Base-by-base conservation (phyloP, 495 filamentous ascomycete species). In the Hypomontagnella monticulosa region DNA sequence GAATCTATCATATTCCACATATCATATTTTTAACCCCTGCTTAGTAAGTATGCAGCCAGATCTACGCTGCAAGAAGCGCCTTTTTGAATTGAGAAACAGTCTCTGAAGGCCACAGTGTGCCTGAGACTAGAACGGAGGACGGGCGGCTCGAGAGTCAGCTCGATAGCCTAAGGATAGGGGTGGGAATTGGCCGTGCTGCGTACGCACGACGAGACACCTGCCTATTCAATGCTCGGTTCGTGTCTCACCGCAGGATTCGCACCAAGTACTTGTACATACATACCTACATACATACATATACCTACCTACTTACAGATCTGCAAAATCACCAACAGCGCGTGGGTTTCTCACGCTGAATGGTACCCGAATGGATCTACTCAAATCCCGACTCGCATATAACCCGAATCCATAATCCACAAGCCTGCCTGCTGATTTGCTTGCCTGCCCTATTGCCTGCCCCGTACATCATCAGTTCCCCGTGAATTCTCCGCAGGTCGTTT, bases 171-270 rank as follows among this genome's bases (percentile, higher is more conserved):
- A 50, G 57, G 51, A 37, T 18, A 57, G 15, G 34, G 63, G 14
- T 27, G 32, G 15, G 30, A n/a, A 47, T 43, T 50, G 30, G 61
- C 40, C 32, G 36, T 32, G 36, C 41, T 20, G 44, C 20, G 34
- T 52, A 52, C 38, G 36, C 34, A 47, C 37, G 37, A 56, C 9
- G 41, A 38, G 40, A 57, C 57, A 61, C 57, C 63, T 61, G 57
- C 57, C 50, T 57, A 61, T 67, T 67, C 51, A 20, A 61, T 61
- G 20, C 52, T 61, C 46, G 51, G 57, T 10, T 47, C 51, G 19
- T 59, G 20, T 67, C 50, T 57, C 50, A 66, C 63, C 51, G 63
- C 52, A 67, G 63, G 63, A 67, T 67, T 67, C 50, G 52, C 44
- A 67, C 61, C 52, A 57, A 27, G 23, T 27, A 27, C 23, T 27